phyloP scores from a whole-genome alignment of 257 asterid species.

The Pogostemon cablin region DNA sequence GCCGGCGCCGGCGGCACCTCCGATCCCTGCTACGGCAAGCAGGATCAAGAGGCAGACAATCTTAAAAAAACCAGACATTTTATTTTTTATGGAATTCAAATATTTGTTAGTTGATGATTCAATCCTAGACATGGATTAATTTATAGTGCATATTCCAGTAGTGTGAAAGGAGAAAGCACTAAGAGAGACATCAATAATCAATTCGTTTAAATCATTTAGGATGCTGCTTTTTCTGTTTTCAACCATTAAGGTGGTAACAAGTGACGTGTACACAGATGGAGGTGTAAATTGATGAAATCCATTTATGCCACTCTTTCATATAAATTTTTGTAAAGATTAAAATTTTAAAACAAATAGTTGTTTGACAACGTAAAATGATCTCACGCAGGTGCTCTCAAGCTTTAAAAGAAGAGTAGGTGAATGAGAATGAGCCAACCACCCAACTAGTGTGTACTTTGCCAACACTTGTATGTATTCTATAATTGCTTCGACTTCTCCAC shows the following conservation, averaged over 20 bases:
- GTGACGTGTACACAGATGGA: neutral
- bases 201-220: conserved; percentile 6
- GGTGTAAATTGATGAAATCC: too few relatives aligned
- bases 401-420: neutral
- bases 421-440: conserved; percentile 26
- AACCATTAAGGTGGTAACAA: conserved; percentile 27
- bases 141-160: neutral
- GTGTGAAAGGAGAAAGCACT: conserved; percentile 34
- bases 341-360: too few relatives aligned
- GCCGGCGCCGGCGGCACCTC: conserved; percentile 23
- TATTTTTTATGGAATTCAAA: neutral
- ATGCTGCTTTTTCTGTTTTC: neutral
- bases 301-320: too few relatives aligned
- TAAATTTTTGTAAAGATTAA: too few relatives aligned
- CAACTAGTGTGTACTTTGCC: neutral
- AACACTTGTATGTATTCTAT: conserved; percentile 17
- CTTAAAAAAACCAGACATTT: conserved; percentile 26
- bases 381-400: too few relatives aligned
- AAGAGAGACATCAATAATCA: neutral
- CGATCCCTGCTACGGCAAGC: conserved; percentile 26
- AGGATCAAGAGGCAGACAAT: conserved; percentile 17
- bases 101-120: neutral
- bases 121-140: neutral
- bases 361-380: too few relatives aligned
- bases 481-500: too few relatives aligned